These are phyloP conservation scores for Ustilago curta DNA, from an alignment of 1,284 basidiomycete species.

Conservation along the genomic window DNA sequence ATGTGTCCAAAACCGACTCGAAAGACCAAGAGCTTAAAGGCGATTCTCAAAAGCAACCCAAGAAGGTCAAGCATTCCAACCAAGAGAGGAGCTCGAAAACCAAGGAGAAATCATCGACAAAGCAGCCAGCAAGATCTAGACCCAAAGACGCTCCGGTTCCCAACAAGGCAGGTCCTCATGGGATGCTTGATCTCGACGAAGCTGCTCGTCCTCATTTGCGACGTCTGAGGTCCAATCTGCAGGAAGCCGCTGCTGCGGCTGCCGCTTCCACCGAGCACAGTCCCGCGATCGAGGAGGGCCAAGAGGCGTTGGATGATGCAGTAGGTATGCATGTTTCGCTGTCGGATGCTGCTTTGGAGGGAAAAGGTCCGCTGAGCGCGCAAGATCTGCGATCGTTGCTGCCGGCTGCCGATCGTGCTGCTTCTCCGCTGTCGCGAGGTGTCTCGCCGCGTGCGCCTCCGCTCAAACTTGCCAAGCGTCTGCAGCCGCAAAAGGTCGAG, in stretches of 20 bases:
- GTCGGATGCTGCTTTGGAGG: constrained; percentile 41
- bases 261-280: constrained; percentile 36
- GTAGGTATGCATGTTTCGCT: constrained; percentile 29
- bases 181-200: constrained; percentile 37
- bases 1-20: constrained; percentile 5
- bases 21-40: constrained; percentile 4
- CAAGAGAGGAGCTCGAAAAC: constrained; percentile 19
- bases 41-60: constrained; percentile 11
- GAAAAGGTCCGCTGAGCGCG: constrained; percentile 38
- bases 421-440: constrained; percentile 11
- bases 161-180: constrained; percentile 30
- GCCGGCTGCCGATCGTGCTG: constrained; percentile 3
- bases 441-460: constrained; percentile 42
- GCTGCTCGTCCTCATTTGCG: constrained; percentile 38
- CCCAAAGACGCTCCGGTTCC: constrained; percentile 19
- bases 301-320: constrained; percentile 24
- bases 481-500: constrained; percentile 58
- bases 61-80: constrained; percentile 18
- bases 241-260: constrained; percentile 53
- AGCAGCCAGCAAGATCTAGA: constrained; percentile 15
- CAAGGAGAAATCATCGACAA: constrained; percentile 23
- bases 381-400: constrained; percentile 28
- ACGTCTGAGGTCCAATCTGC: constrained; percentile 41
- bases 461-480: constrained; percentile 51
- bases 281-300: constrained; percentile 10